Conservation (phyloP, 2,329 filamentous ascomycete species). For the Aspergillus flavus region DNA sequence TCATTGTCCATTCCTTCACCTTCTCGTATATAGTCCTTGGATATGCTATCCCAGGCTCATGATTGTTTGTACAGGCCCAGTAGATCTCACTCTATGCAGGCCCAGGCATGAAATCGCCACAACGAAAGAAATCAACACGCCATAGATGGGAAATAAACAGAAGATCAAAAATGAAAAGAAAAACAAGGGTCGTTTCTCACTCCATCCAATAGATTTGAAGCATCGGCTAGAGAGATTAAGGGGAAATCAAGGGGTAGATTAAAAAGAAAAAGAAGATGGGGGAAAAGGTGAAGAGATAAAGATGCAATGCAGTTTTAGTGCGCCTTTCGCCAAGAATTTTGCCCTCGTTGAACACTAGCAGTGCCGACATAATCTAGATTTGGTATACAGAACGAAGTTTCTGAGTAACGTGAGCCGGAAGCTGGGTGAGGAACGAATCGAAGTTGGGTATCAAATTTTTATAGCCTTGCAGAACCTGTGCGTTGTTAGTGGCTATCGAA, state of each 20-base stretch:
- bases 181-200: conserved; percentile 4
- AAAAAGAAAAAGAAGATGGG: conserved; percentile 10
- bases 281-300: conserved; percentile 7
- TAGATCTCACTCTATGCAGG: conserved; percentile 15
- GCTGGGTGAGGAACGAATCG: conserved; percentile 47
- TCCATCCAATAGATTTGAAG: conserved; percentile 7
- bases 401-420: conserved; percentile 42
- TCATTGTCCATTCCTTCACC: conserved; percentile 13
- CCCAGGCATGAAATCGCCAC: conserved; percentile 10
- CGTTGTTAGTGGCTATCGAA: not conserved
- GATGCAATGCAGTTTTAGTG: conserved; percentile 23
- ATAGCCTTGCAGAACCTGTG: conserved; percentile 49
- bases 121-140: conserved; percentile 14
- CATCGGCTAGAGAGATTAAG: conserved; percentile 5
- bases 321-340: conserved; percentile 26
- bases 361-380: conserved; percentile 34
- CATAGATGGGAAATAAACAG: conserved; percentile 1
- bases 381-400: conserved; percentile 47
- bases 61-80: conserved; percentile 8
- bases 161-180: conserved; percentile 16
- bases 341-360: conserved; percentile 22
- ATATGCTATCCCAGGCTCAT: conserved; percentile 13
- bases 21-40: conserved; percentile 15
- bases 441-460: conserved; percentile 52
- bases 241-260: conserved; percentile 14